Base-by-base conservation (phyloP, 768 basidiomycete species). In the Leccinum longicurvipes region DNA sequence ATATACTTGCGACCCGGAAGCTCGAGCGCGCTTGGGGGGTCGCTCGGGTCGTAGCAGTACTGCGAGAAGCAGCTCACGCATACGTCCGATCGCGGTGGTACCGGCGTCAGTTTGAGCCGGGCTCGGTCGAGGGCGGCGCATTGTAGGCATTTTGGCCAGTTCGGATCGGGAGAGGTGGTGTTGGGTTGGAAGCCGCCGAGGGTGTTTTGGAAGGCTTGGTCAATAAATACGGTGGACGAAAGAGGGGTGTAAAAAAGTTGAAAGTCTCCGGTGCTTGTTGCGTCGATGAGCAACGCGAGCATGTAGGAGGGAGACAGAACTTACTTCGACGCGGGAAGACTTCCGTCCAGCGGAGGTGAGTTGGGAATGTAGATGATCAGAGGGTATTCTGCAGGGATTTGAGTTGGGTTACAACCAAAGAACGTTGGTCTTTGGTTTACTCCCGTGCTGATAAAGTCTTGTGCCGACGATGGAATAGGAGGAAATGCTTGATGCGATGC, bases 361-460 rank as follows among this genome's bases (percentile, higher is more conserved):
- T 87, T 89, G 6, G 91, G 91, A 7, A 92, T 74, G 63, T 88
- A 91, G 42, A 92, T 79, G 39, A 92, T 70, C 19, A 92, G 60
- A 0, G 89, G 89, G 58, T 78, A 87, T 54, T 82, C 80, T 2
- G 81, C 71, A 14, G 84, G 78, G 4, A 25, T 68, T 46, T 77
- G 66, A 3, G 52, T 65, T 15, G 84, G 80, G 62, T 86, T 72
- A 65, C 91, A 92, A 3, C 91, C 91, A 72, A 91, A 92, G 74
- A 93, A 91, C 0, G 87, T 87, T 3, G 89, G 82, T 25, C 85
- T 81, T 45, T 72, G 73, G 63, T 85, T 89, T 1, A 89, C 77
- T 32, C 87, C 86, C 5, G 79, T 79, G 2, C 72, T 67, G 32
- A 86, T 64, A 67, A 88, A 90, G 12, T 76, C 76, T 3, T 75